These are phyloP conservation scores for Oxyria digyna DNA, from an alignment of 148 eudicot species.

Conservation along the genomic window DNA sequence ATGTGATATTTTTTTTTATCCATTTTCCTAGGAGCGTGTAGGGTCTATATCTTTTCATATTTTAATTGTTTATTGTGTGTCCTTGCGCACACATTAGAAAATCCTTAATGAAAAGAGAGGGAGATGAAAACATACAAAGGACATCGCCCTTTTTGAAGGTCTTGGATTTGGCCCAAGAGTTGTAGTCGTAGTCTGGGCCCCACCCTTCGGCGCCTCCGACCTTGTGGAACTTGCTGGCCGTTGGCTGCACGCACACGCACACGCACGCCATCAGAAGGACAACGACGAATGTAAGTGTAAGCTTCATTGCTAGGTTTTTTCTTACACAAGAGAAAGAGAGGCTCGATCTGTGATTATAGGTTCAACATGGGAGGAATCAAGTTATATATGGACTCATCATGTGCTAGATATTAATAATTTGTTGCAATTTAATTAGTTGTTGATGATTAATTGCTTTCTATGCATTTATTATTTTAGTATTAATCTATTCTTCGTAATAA, in stretches of 20 bases:
- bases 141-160: not conserved
- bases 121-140: not conserved
- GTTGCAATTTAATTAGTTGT: too few species aligned
- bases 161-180: not conserved
- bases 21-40: too few species aligned
- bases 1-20: too few species aligned
- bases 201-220: slow-evolving; percentile 1
- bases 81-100: too few species aligned
- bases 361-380: not conserved
- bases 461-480: not conserved
- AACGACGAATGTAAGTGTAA: not conserved
- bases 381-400: not conserved
- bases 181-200: not conserved
- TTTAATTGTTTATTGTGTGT: too few species aligned
- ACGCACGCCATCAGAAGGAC: not conserved
- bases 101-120: not conserved
- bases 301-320: not conserved
- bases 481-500: too few species aligned
- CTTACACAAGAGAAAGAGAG: not conserved
- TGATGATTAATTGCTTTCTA: not conserved
- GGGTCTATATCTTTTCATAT: too few species aligned
- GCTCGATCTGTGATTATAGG: not conserved
- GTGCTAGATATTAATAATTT: not conserved
- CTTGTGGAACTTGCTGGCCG: not conserved
- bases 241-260: not conserved